Percentiles rank a stretch among this genome's conserved stretches.
phyloP scores from a whole-genome alignment of 257 asterid genomes.

The Solanum tacnaense region DNA sequence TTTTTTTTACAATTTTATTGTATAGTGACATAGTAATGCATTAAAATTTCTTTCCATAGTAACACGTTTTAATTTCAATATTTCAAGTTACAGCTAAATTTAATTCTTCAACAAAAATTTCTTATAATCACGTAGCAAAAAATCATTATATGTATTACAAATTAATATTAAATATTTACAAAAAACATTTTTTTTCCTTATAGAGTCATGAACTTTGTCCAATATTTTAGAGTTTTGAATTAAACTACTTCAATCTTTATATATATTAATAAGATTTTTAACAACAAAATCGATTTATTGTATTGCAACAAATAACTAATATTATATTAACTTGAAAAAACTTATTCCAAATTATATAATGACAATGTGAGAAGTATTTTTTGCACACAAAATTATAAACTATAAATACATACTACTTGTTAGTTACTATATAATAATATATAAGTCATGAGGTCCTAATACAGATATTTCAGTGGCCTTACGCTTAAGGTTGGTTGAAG shows the following conservation, averaged over 20 bases:
- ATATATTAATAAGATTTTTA: too few relatives aligned
- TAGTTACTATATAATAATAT: too few relatives aligned
- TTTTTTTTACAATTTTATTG: too few relatives aligned
- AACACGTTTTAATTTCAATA: background rate
- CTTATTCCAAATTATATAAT: background rate
- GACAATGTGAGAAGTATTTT: background rate
- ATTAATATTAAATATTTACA: too few relatives aligned
- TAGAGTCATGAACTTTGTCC: background rate
- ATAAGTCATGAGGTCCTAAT: background rate
- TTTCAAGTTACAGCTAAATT: too few relatives aligned
- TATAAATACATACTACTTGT: background rate
- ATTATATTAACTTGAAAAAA: background rate
- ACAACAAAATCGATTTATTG: too few relatives aligned
- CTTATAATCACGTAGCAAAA: background rate
- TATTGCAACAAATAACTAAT: background rate
- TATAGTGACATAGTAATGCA: background rate
- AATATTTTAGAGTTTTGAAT: background rate
- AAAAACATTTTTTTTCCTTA: too few relatives aligned
- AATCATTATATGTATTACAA: background rate
- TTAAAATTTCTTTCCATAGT: background rate
- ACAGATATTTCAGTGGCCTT: background rate
- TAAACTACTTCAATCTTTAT: too few relatives aligned
- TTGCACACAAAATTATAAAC: background rate
- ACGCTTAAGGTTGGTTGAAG: background rate
- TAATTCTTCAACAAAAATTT: background rate